Conservation (phyloP, 441 rosid species). For the Pelargonium citronellum region DNA sequence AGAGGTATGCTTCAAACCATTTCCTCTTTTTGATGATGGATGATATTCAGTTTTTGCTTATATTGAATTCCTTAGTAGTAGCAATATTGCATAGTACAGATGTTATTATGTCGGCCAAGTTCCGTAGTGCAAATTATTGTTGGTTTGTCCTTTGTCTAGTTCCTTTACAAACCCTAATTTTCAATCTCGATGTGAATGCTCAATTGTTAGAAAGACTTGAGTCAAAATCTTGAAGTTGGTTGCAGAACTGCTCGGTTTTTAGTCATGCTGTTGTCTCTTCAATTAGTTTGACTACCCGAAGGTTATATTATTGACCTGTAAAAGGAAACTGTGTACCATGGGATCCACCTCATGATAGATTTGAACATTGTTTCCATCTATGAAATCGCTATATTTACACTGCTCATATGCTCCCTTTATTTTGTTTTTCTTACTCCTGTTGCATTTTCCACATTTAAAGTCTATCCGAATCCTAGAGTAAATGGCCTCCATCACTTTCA, state of each 20-base stretch:
- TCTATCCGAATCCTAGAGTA: too few species aligned
- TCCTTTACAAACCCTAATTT: too few species aligned
- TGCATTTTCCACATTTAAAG: too few species aligned
- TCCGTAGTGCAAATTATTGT: too few species aligned
- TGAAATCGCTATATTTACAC: background rate
- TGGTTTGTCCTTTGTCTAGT: too few species aligned
- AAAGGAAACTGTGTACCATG: background rate
- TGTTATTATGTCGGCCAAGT: too few species aligned
- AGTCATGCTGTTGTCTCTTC: background rate
- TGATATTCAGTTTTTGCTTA: background rate
- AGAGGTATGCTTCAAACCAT: constrained; percentile 41
- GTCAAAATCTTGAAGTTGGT: too few species aligned
- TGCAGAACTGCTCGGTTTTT: too few species aligned
- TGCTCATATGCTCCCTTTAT: background rate
- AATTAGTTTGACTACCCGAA: background rate
- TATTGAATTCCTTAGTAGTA: background rate
- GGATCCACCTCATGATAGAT: background rate
- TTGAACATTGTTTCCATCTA: background rate
- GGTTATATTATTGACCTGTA: background rate
- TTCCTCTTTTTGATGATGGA: background rate
- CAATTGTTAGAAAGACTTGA: too few species aligned
- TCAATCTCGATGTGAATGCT: too few species aligned
- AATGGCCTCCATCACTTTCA: too few species aligned
- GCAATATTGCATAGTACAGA: background rate
- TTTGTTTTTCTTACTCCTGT: background rate